These are phyloP conservation scores for Camelina hispida DNA, from an alignment of 345 rosid species.

Conservation along the genomic window DNA sequence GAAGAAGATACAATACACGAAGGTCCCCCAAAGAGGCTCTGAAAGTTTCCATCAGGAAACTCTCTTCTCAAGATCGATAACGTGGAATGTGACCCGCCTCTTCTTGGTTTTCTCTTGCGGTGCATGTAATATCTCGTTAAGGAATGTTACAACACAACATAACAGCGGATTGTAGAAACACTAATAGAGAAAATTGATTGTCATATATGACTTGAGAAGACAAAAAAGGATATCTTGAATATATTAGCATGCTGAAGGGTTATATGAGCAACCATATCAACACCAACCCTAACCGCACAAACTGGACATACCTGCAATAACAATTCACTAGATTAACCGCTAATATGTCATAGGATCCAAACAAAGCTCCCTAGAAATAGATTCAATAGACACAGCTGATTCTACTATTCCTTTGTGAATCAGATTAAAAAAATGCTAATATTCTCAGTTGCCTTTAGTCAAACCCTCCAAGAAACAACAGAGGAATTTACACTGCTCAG, in stretches of 20 bases:
- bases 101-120: constrained; percentile 85
- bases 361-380: neutral
- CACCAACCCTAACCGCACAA: constrained; percentile 85
- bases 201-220: neutral
- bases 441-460: neutral
- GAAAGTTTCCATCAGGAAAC: constrained; percentile 84
- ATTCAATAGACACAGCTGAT: neutral
- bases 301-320: constrained; percentile 87
- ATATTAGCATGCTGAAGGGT: constrained; percentile 86
- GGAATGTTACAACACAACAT: constrained; percentile 44
- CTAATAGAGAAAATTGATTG: neutral
- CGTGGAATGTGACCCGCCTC: constrained; percentile 77
- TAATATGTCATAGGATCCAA: neutral
- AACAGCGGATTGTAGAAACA: neutral
- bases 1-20: constrained; percentile 67
- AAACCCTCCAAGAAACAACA: constrained; percentile 5
- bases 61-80: constrained; percentile 84
- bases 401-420: neutral
- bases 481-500: constrained; percentile 1
- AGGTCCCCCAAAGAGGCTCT: constrained; percentile 72
- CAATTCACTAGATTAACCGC: neutral
- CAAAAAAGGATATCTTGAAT: constrained; percentile 88
- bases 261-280: constrained; percentile 97
- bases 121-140: constrained; percentile 73
- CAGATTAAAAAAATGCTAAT: neutral